These are phyloP conservation scores for Cotoneaster glaucophyllus DNA, from an alignment of 306 rosid genomes.

Conservation along the genomic window DNA sequence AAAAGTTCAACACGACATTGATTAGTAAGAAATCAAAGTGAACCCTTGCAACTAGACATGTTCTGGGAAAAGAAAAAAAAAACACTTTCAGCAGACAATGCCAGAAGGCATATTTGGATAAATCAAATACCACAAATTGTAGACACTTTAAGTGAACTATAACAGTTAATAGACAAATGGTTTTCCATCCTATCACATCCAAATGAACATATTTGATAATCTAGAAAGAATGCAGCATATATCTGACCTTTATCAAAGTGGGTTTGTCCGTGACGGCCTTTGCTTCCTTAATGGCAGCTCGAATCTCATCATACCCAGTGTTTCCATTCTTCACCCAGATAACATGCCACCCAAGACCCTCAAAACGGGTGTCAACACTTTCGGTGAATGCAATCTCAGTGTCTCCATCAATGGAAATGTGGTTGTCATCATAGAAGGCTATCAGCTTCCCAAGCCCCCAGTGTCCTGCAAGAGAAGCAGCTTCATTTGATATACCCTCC, in stretches of 20 bases:
- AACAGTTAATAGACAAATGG: neutral
- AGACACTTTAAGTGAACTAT: neutral
- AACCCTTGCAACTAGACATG: neutral
- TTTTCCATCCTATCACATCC: neutral
- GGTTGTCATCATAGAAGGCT: slow-evolving; percentile 94
- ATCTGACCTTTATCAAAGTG: slow-evolving; percentile 81
- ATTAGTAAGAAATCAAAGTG: neutral
- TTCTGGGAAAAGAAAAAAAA: neutral
- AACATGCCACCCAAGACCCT: slow-evolving; percentile 98
- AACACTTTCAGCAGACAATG: neutral
- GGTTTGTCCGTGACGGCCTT: slow-evolving; percentile 87
- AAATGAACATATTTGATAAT: neutral
- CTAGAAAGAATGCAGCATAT: neutral
- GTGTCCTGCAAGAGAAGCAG: slow-evolving; percentile 86
- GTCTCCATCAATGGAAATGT: slow-evolving; percentile 95
- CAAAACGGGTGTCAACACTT: slow-evolving; percentile 76
- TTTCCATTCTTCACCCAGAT: slow-evolving; percentile 99
- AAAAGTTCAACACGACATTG: neutral
- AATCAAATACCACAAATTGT: neutral
- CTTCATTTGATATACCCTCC: slow-evolving; percentile 98
- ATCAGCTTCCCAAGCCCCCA: slow-evolving; percentile 99
- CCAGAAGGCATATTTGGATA: neutral
- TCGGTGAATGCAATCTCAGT: slow-evolving; percentile 93
- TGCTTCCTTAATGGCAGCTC: slow-evolving; percentile 96
- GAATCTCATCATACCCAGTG: slow-evolving; percentile 85